These are phyloP conservation scores for Tolypocladium pustulatum DNA, from an alignment of 2,329 filamentous ascomycete species.

Conservation along the genomic window DNA sequence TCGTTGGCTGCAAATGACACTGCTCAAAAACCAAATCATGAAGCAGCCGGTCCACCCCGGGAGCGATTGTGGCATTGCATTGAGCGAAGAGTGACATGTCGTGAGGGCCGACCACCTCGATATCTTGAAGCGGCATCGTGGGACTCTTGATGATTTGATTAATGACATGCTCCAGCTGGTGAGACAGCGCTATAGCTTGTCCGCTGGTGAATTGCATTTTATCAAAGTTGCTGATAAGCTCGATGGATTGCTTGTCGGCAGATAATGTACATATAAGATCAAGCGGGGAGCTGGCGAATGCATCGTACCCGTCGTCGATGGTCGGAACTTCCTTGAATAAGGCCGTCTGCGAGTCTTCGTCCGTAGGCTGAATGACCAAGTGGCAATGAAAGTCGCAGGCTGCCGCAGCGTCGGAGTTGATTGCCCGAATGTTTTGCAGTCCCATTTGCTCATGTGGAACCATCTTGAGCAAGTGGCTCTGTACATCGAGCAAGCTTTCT, in stretches of 20 bases:
- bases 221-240: not conserved
- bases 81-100: not conserved
- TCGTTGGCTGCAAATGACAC: not conserved
- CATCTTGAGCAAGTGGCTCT: not conserved
- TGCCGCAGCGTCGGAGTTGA: not conserved
- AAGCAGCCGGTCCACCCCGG: not conserved
- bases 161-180: not conserved
- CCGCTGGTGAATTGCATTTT: not conserved
- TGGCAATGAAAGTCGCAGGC: slow-evolving; percentile 2
- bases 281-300: not conserved
- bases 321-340: not conserved
- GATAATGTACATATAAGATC: not conserved
- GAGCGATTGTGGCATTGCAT: not conserved
- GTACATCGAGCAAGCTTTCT: not conserved
- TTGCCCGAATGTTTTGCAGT: not conserved
- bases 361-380: not conserved
- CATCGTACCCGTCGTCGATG: not conserved
- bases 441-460: slow-evolving; percentile 1
- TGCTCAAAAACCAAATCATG: slow-evolving; percentile 1
- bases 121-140: not conserved
- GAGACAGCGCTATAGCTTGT: not conserved
- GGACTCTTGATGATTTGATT: not conserved
- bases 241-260: not conserved
- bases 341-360: not conserved
- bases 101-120: not conserved